phyloP scores from a whole-genome alignment of 768 basidiomycete genomes.

The Tylopilus sp. region DNA sequence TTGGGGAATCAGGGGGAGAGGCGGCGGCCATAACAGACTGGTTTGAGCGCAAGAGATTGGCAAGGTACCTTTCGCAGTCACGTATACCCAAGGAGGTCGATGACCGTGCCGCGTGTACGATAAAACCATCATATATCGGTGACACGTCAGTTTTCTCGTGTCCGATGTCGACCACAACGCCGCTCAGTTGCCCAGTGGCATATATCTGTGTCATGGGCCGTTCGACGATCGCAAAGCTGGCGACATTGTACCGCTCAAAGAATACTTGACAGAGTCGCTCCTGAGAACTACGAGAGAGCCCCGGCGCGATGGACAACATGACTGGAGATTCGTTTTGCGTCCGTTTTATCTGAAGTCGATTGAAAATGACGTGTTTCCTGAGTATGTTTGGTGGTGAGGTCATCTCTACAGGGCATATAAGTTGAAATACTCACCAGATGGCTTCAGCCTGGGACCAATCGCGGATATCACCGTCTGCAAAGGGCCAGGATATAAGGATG shows the following conservation, averaged over 20 bases:
- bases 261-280: slow-evolving; percentile 80
- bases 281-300: slow-evolving; percentile 61
- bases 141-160: slow-evolving; percentile 72
- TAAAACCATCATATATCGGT: slow-evolving; percentile 71
- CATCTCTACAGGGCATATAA: background rate
- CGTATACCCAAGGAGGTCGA: slow-evolving; percentile 62
- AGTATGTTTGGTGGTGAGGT: slow-evolving; percentile 11
- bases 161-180: slow-evolving; percentile 81
- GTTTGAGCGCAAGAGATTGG: slow-evolving; percentile 67
- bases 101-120: slow-evolving; percentile 51
- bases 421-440: slow-evolving; percentile 58
- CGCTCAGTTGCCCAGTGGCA: slow-evolving; percentile 65
- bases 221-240: slow-evolving; percentile 76
- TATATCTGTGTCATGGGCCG: slow-evolving; percentile 85
- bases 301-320: slow-evolving; percentile 64
- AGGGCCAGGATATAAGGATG: slow-evolving; percentile 77
- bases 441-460: slow-evolving; percentile 89
- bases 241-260: slow-evolving; percentile 91
- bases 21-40: slow-evolving; percentile 57
- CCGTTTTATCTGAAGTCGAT: slow-evolving; percentile 68
- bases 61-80: slow-evolving; percentile 76
- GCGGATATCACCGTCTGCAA: slow-evolving; percentile 64
- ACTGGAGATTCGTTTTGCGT: slow-evolving; percentile 87
- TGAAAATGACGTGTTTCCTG: slow-evolving; percentile 88
- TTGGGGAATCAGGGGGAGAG: slow-evolving; percentile 49